Evolutionary conservation across 1,139 yeast species (phyloP).

Genomic region (Ogataea hybrid): DNA sequence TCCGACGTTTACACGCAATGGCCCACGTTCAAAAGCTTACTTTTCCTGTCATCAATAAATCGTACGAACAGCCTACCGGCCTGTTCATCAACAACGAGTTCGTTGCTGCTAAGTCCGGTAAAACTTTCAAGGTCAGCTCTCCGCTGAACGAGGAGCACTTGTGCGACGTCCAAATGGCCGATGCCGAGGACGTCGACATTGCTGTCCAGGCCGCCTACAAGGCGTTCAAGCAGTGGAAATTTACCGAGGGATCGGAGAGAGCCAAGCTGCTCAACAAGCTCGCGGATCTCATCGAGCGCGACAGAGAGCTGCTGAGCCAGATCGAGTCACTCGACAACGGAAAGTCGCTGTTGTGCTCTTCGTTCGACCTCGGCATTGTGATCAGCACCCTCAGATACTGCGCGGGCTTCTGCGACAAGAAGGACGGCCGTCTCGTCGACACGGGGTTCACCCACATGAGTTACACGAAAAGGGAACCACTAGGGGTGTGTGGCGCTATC

Average conservation of each 20-base stretch:
- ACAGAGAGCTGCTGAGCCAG: constrained; percentile 55
- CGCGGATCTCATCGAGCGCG: constrained; percentile 58
- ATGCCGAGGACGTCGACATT: constrained; percentile 58
- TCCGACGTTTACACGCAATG: constrained; percentile 2
- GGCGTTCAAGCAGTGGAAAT: constrained; percentile 54
- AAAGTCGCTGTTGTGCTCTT: constrained; percentile 52
- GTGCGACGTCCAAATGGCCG: constrained; percentile 58
- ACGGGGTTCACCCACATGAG: constrained; percentile 60
- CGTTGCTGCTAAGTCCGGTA: constrained; percentile 59
- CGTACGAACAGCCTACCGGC: constrained; percentile 69
- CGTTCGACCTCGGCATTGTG: constrained; percentile 55
- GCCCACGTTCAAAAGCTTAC: constrained; percentile 23
- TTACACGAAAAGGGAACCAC: constrained; percentile 67
- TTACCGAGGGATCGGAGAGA: constrained; percentile 45
- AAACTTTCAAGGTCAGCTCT: constrained; percentile 58
- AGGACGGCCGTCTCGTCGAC: constrained; percentile 60
- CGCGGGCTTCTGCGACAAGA: constrained; percentile 73
- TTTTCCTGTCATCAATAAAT: constrained; percentile 30
- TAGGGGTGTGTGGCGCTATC: constrained; percentile 86
- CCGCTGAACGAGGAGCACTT: constrained; percentile 64
- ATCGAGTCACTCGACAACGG: constrained; percentile 81
- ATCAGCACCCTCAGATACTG: constrained; percentile 56
- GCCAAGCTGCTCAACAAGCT: constrained; percentile 53
- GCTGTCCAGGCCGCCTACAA: constrained; percentile 62
- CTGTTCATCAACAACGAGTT: constrained; percentile 82